Evolutionary conservation across 345 rosid species (phyloP), one percentile per base, ranked within the genome.

Genomic region (Geranium rotundifolium): DNA sequence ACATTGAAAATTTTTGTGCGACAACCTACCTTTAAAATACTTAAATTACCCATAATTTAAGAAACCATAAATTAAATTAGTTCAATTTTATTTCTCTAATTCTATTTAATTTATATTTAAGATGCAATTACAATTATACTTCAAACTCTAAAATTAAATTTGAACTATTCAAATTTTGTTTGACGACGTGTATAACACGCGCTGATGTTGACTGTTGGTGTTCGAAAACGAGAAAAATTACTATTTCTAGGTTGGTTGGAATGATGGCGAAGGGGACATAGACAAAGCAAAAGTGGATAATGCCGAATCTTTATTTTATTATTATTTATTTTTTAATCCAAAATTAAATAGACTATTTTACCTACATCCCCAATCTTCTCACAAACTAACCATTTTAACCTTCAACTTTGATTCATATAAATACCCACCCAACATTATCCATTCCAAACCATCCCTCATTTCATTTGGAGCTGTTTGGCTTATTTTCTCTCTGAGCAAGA

Each of bases 221-320:
- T 23, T 3, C 4, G 59, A 17, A 37, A 58, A 63, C 58, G 37
- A 17, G 37, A 12, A 46, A 46, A 46, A 12, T 14, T 46, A 46
- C 52, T 46, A 46, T 46, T 46, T 46, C 15, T 46, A 46, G 52
- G 15, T 46, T 46, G 16, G 52, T 46, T 46, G 52, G 52, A 46
- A 46, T 46, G 52, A 46, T 46, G 52, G 14, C 16, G 14, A 14
- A 46, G 52, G 52, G 15, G 52, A 46, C 52, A 46, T 10, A 7
- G 52, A 30, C 5, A 54, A 31, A 19, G 29, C 60, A 29, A 57
- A 57, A 34, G 34, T 63, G 66, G 60, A 63, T 63, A 63, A 63
- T 29, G 27, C 20, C 66, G 66, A 63, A 63, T 63, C 60, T 63
- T 56, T 61, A 7, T 17, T 17, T 30, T n/a, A 46, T 46, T 46